phyloP scores from a whole-genome alignment of 139 green algal species.

The Micromonas pusilla region DNA sequence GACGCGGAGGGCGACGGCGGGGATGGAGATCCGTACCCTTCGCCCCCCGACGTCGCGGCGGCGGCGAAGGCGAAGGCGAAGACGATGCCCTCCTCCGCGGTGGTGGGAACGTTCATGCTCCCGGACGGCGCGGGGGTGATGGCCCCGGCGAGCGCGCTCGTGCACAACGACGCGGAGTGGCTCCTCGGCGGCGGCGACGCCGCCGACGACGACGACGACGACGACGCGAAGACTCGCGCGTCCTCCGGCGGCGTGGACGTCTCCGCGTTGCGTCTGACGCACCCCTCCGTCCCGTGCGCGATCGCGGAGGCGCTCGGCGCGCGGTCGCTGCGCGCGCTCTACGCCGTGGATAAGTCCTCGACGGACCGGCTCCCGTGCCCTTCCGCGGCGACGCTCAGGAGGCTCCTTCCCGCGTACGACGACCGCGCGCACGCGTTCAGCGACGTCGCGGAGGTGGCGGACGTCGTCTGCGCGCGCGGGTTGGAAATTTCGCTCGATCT shows the following conservation, averaged over 20 bases:
- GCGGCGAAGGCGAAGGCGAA: too few relatives aligned
- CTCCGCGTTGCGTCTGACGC: too few relatives aligned
- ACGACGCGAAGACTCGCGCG: too few relatives aligned
- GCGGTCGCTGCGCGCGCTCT: constrained; percentile 41
- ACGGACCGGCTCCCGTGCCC: constrained; percentile 36
- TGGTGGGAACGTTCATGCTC: constrained; percentile 27
- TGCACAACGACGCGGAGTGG: constrained; percentile 65
- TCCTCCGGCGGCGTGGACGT: too few relatives aligned
- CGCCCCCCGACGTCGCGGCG: background rate
- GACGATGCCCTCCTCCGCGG: too few relatives aligned
- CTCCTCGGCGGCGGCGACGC: constrained; percentile 30
- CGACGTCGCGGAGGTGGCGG: constrained; percentile 53
- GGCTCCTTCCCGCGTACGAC: constrained; percentile 18
- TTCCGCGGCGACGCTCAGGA: constrained; percentile 39
- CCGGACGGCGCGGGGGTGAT: constrained; percentile 46
- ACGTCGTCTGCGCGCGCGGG: constrained; percentile 31
- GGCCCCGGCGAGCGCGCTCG: constrained; percentile 34
- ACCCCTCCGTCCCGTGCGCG: constrained; percentile 39
- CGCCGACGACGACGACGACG: too few relatives aligned
- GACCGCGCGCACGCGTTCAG: constrained; percentile 38
- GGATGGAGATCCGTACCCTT: background rate
- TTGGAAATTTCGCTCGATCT: constrained; percentile 49
- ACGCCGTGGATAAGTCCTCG: constrained; percentile 26
- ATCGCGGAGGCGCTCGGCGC: constrained; percentile 55
- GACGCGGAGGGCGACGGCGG: background rate